Evolutionary conservation across 2,329 filamentous ascomycete species (phyloP).

Genomic region (Aspergillus aculeatinus): DNA sequence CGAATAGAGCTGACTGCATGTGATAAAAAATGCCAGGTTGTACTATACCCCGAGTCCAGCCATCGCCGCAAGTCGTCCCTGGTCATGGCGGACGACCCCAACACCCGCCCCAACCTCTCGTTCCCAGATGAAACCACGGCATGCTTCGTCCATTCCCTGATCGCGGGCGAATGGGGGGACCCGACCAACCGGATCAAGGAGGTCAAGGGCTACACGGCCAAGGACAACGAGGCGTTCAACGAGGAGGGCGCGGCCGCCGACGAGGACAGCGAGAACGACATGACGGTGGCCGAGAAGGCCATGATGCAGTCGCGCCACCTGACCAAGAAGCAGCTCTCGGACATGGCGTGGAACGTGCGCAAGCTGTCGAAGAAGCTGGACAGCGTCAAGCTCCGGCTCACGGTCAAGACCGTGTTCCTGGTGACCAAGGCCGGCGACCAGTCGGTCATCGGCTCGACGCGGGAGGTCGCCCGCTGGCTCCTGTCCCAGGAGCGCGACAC

Average conservation of each 20-base stretch:
- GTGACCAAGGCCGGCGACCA: conserved; percentile 90
- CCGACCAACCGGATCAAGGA: conserved; percentile 10
- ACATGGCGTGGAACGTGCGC: conserved; percentile 95
- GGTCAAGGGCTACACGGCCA: conserved; percentile 4
- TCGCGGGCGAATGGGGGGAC: conserved; percentile 42
- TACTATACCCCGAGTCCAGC: conserved; percentile 53
- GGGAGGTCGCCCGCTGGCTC: conserved; percentile 78
- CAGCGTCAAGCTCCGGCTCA: conserved; percentile 77
- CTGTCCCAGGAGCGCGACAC: conserved; percentile 67
- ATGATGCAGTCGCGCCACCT: conserved; percentile 69
- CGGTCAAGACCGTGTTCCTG: conserved; percentile 79
- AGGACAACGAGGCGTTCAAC: conserved; percentile 16
- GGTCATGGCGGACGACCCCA: conserved; percentile 45
- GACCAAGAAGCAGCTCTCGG: conserved; percentile 90
- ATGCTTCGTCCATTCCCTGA: conserved; percentile 62
- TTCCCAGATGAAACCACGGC: conserved; percentile 46
- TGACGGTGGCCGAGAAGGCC: conserved; percentile 21
- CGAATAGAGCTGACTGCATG: neutral
- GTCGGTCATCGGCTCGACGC: conserved; percentile 71
- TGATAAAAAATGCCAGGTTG: conserved; percentile 46
- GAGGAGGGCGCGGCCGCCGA: conserved; percentile 12
- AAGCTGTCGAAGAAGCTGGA: conserved; percentile 84
- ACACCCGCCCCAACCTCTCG: conserved; percentile 39
- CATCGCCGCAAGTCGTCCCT: conserved; percentile 63
- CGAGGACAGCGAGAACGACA: conserved; percentile 22